A percentile compares a stretch with the other conserved stretches of the same genome.
Conservation (phyloP, 805 yeast species). For the Zygosaccharomyces siamensis region DNA sequence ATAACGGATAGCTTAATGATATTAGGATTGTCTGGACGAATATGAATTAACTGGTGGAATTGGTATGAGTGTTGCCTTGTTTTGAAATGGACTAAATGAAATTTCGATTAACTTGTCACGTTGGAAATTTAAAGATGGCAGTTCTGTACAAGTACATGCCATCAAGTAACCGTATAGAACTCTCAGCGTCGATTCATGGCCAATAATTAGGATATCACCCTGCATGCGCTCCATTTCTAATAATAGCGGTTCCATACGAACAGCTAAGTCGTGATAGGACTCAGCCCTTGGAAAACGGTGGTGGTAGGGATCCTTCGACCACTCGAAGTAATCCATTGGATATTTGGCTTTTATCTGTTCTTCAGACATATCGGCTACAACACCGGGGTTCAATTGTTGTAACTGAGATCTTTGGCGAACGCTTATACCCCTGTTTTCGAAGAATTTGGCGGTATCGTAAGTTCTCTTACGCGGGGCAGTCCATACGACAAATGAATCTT, state of each 20-base stretch:
- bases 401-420: slow-evolving; percentile 76
- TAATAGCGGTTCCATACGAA: slow-evolving; percentile 86
- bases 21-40: neutral
- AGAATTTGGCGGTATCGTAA: slow-evolving; percentile 67
- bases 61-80: slow-evolving; percentile 52
- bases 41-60: slow-evolving; percentile 19
- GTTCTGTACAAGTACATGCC: slow-evolving; percentile 85
- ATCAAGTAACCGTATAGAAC: slow-evolving; percentile 91
- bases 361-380: slow-evolving; percentile 62
- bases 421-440: slow-evolving; percentile 56
- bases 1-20: too few relatives aligned
- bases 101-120: slow-evolving; percentile 83
- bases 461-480: slow-evolving; percentile 88
- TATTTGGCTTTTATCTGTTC: slow-evolving; percentile 54
- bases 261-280: slow-evolving; percentile 92
- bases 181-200: slow-evolving; percentile 84
- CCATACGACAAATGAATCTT: slow-evolving; percentile 79
- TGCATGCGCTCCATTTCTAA: slow-evolving; percentile 91
- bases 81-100: slow-evolving; percentile 79
- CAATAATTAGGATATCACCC: slow-evolving; percentile 82
- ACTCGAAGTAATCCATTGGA: slow-evolving; percentile 67
- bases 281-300: slow-evolving; percentile 89
- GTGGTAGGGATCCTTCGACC: slow-evolving; percentile 79
- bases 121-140: slow-evolving; percentile 74
- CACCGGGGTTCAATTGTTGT: slow-evolving; percentile 87